These are phyloP conservation scores for Vigna unguiculata DNA, from an alignment of 306 rosid genomes.

Conservation along the genomic window DNA sequence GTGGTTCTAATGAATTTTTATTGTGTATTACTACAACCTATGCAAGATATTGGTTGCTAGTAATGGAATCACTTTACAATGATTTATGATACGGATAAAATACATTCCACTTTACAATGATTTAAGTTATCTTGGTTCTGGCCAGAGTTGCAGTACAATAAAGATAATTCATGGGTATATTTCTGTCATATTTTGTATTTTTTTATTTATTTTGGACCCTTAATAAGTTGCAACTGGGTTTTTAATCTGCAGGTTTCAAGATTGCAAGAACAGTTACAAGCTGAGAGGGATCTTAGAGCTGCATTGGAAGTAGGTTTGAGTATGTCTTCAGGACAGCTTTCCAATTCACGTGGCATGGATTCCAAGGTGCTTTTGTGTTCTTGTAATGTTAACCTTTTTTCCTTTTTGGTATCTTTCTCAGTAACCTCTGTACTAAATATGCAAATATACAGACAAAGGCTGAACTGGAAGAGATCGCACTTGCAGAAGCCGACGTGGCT, in stretches of 20 bases:
- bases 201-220: not conserved
- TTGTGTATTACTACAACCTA: not conserved
- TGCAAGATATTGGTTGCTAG: not conserved
- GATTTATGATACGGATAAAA: not conserved
- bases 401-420: slow-evolving; percentile 27
- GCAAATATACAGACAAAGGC: slow-evolving; percentile 83
- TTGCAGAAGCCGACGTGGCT: slow-evolving; percentile 99
- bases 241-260: slow-evolving; percentile 80
- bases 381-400: slow-evolving; percentile 7
- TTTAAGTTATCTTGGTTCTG: too few species aligned
- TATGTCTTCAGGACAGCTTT: slow-evolving; percentile 92
- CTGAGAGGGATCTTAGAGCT: slow-evolving; percentile 99
- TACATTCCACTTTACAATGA: not conserved
- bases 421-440: slow-evolving; percentile 49
- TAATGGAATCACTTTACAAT: not conserved
- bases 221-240: slow-evolving; percentile 41
- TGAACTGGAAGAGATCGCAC: slow-evolving; percentile 98
- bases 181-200: too few species aligned
- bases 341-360: slow-evolving; percentile 93
- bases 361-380: slow-evolving; percentile 70
- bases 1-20: not conserved
- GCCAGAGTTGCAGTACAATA: too few species aligned
- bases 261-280: slow-evolving; percentile 99
- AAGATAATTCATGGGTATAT: too few species aligned
- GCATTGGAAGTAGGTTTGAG: slow-evolving; percentile 98